Evolutionary conservation across 768 basidiomycete species (phyloP).

Genomic region (Podaxis pistillaris): DNA sequence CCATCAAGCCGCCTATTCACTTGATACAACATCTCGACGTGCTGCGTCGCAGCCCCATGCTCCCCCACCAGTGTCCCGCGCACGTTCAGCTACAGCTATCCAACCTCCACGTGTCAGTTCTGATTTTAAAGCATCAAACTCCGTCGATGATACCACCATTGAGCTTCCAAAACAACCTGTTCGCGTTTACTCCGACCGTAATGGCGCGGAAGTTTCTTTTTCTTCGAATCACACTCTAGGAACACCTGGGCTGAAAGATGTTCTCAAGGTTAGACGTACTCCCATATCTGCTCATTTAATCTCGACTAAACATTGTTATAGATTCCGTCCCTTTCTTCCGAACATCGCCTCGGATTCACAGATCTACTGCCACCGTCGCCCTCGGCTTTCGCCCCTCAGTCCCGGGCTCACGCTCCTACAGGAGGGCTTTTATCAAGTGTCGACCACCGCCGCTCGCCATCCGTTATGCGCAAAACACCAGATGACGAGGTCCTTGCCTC

Average conservation of each 20-base stretch:
- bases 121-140: slow-evolving; percentile 5
- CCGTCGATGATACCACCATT: slow-evolving; percentile 2
- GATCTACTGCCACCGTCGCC: slow-evolving; percentile 79
- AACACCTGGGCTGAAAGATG: slow-evolving; percentile 67
- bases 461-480: background rate
- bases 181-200: slow-evolving; percentile 37
- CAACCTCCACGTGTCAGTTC: slow-evolving; percentile 24
- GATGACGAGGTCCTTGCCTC: slow-evolving; percentile 1
- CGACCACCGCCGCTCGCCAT: slow-evolving; percentile 7
- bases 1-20: slow-evolving; percentile 59
- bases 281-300: background rate
- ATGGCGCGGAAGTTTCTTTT: slow-evolving; percentile 44
- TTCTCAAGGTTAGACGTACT: slow-evolving; percentile 49
- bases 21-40: slow-evolving; percentile 42
- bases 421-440: background rate
- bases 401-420: background rate
- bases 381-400: slow-evolving; percentile 30
- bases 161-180: slow-evolving; percentile 6
- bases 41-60: slow-evolving; percentile 22
- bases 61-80: slow-evolving; percentile 35
- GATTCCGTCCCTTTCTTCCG: slow-evolving; percentile 67
- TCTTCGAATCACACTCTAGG: slow-evolving; percentile 26
- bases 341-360: slow-evolving; percentile 64
- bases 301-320: slow-evolving; percentile 23
- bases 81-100: slow-evolving; percentile 43